Evolutionary conservation across 805 yeast species (phyloP), one percentile per base, ranked within the genome.

Genomic region (Lachancea waltii): DNA sequence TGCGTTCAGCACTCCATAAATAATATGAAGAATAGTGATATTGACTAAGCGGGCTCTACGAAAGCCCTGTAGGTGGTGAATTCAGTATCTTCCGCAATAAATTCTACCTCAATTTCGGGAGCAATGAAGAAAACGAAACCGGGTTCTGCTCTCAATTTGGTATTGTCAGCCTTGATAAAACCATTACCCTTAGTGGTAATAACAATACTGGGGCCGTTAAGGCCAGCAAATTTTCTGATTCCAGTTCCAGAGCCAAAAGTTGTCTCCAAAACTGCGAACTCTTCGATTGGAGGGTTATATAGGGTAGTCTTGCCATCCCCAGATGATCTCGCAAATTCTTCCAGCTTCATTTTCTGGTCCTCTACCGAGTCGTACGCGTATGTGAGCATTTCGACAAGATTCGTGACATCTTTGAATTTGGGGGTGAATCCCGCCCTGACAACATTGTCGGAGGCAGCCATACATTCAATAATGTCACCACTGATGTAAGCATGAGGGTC

Each of bases 371-470:
- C 94, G 53, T 83, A 83, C 19, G 84, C 72, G 61, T 90, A 92
- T 3, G 96, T 89, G 60, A 92, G 76, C 92, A 85, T 85, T 38
- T 74, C 77, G 30, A 92, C 97, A 57, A 92, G 75, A 54, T 83
- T 86, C 42, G 79, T 65, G 44, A 92, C 97, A 63, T 92, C 99
- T 67, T 90, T 92, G 70, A 90, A 92, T 64, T 92, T 92, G 45
- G 99, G 98, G n/a, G 99, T 92, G 71, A 92, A 92, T 10, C 98
- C 99, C 3, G 97, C 95, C 63, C 99, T 78, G 35, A 92, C 97
- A 41, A 92, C 99, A 55, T 92, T 92, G 63, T 92, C 99, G 28
- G 94, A 81, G 7, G 98, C 97, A 30, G 98, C 98, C 99, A 92
- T 92, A 70, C 98, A 92, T 69, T 92, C 99, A 56, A 92, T 89